Base-by-base conservation (phyloP, 1,284 basidiomycete species). In the Earliella scabrosa region DNA sequence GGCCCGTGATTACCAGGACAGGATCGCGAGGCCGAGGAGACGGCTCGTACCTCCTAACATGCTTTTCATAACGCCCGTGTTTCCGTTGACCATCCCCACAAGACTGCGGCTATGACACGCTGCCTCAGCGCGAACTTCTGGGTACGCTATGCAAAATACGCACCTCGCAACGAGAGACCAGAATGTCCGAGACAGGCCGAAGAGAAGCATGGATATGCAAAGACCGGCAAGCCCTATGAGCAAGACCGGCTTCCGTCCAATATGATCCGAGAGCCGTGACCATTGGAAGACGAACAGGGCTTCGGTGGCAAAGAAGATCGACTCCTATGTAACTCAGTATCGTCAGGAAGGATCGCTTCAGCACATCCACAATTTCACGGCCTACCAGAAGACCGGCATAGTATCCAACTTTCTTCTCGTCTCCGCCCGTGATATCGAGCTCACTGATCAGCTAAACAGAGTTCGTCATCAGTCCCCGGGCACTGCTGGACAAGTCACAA, bases 361-460 rank as follows among this genome's bases (percentile, higher is more conserved):
- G 35, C 18, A n/a, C 13, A 2, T 34, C 3, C 14, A n/a, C 4
- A 4, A 13, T 13, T 27, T 29, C 0, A 21, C 18, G 10, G 64
- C 69, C 49, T 59, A 77, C 85, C 53, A 87, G 80, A 20, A 87
- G 49, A n/a, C 86, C 87, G 41, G 81, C 85, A 63, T 85, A 90
- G 64, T 86, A 88, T 4, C 83, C 86, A 14, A 83, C 78, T 70
- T 81, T 84, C 45, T 73, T 75, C 61, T 78, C 73, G 65, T 86
- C 82, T n/a, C 86, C 84, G 16, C 75, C 77, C 2, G 80, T 82
- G 29, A 86, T 77, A 40, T 76, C 77, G 29, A 86, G 73, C 57
- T 80, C 80, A 35, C 77, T 72, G 34, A 88, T 71, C 32, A 87
- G 77, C 83, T 87, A 58, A 13, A n/a, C n/a, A n/a, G n/a, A n/a